Evolutionary conservation across 1,139 yeast genomes (phyloP).

Genomic region (Sugiyamaella neomexicana): DNA sequence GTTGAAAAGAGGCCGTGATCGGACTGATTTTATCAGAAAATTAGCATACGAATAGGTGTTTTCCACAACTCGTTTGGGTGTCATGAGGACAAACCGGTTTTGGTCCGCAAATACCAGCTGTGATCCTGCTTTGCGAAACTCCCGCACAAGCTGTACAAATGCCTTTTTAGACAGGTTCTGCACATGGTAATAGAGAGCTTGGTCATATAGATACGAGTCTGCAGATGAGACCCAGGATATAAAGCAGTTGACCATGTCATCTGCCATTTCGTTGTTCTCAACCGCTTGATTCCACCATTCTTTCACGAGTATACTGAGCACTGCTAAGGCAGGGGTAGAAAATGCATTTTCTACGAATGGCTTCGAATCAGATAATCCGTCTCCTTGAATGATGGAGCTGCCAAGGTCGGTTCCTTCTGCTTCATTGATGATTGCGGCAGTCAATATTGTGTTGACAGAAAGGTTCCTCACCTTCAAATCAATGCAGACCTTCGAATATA

Average conservation of each 20-base stretch:
- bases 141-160: constrained; percentile 75
- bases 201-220: constrained; percentile 71
- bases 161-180: constrained; percentile 86
- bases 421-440: constrained; percentile 80
- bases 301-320: constrained; percentile 72
- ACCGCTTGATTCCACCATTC: constrained; percentile 96
- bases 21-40: constrained; percentile 73
- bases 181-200: constrained; percentile 78
- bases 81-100: constrained; percentile 69
- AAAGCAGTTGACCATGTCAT: constrained; percentile 77
- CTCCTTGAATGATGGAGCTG: constrained; percentile 46
- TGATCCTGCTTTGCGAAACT: constrained; percentile 76
- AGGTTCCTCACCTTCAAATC: constrained; percentile 79
- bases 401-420: constrained; percentile 87
- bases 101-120: constrained; percentile 78
- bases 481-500: constrained; percentile 74
- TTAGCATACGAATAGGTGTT: constrained; percentile 94
- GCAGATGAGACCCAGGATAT: constrained; percentile 86
- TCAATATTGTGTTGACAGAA: constrained; percentile 79
- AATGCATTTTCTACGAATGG: constrained; percentile 60
- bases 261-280: constrained; percentile 66
- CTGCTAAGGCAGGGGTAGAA: constrained; percentile 70
- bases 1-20: constrained; percentile 79
- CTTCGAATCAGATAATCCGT: constrained; percentile 28
- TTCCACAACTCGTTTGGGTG: constrained; percentile 76